Evolutionary conservation across 768 basidiomycete species (phyloP), one percentile per base, ranked within the genome.

Genomic region (Pleurotus eryngii): DNA sequence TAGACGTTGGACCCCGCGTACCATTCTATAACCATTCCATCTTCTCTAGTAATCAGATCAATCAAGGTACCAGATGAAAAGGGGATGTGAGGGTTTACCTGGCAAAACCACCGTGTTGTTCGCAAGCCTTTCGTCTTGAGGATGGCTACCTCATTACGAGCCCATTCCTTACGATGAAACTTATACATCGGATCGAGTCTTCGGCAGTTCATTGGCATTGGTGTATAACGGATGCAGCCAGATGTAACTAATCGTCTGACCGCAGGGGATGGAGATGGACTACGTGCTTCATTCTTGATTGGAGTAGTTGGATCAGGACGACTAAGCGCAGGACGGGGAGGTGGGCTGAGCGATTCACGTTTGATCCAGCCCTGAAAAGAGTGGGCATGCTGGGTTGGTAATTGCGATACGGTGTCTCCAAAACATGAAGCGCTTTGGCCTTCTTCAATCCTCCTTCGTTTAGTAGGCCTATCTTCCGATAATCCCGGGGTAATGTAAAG

Each of bases 21-120:
- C 51, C 51, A 54, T 24, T 54, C 51, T 24, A 54, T 54, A 26
- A 42, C 51, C 51, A 54, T 54, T 22, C 51, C 51, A 24, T 54
- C 51, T 40, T 54, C 51, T 38, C 51, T 54, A 22, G 15, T 42
- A 15, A 35, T 50, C 27, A 50, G 24, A n/a, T 50, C 14, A 22
- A 24, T 54, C 37, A 42, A 14, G 20, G 42, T 40, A 42, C n/a
- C 18, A 24, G 17, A 48, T 22, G 35, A 14, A 42, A 42, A 37
- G n/a, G n/a, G 14, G 38, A 5, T 54, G 11, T 35, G 20, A 40
- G 8, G 37, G 18, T 15, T 20, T 26, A 42, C 51, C 51, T 54
- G n/a, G 51, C 42, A 6, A 6, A 54, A 20, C 51, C 51, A 54
- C 22, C 38, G 39, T 5, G 51, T 54, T 20, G 39, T 20, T 11